Base-by-base conservation (phyloP, 495 filamentous ascomycete species). In the Massariosphaeria phaeospora region DNA sequence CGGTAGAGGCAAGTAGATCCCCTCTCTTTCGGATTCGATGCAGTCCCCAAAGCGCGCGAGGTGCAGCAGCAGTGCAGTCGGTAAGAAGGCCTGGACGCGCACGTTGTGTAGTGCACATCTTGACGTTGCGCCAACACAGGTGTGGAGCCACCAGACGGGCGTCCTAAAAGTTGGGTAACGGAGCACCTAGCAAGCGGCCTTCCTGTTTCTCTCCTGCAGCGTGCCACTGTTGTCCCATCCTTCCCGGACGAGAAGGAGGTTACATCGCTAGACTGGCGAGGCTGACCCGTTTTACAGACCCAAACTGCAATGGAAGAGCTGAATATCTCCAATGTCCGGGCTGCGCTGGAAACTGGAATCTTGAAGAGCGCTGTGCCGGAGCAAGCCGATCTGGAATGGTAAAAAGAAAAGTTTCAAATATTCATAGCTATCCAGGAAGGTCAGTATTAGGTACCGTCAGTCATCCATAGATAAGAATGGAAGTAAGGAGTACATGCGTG, bases 231-330 rank as follows among this genome's bases (percentile, higher is more conserved):
- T 18, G n/a, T 38, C n/a, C 45, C 33, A 18, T 30, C 33, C 27
- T 39, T 55, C 57, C 51, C 15, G 39, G 35, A 54, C 33, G 44
- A 54, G 49, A 43, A 54, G 50, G 57, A 60, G 44, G 21, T 4
- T 20, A 23, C 35, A 43, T 33, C 25, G 8, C 6, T 43, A 24
- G 24, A 13, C 9, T 7, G 10, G 21, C 30, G 45, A 57, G 26
- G 38, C 30, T 53, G 42, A 39, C 36, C 26, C 23, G 2, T 23
- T 57, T 57, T 29, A 35, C 39, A 81, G 77, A 84, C 82, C 6
- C 70, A 80, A 63, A 77, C 71, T 10, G 72, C 70, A 23, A 87
- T 86, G 84, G 84, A 88, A 59, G 71, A 77, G 52, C 81, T 78
- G 72, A 73, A 75, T 13, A 79, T 88, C 59, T 73, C 68, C 0